Percentiles rank a stretch among this genome's conserved stretches.
phyloP scores from a whole-genome alignment of 225 moss, liverwort and hornwort species.

The Bryoerythrophyllum caledonicum region DNA sequence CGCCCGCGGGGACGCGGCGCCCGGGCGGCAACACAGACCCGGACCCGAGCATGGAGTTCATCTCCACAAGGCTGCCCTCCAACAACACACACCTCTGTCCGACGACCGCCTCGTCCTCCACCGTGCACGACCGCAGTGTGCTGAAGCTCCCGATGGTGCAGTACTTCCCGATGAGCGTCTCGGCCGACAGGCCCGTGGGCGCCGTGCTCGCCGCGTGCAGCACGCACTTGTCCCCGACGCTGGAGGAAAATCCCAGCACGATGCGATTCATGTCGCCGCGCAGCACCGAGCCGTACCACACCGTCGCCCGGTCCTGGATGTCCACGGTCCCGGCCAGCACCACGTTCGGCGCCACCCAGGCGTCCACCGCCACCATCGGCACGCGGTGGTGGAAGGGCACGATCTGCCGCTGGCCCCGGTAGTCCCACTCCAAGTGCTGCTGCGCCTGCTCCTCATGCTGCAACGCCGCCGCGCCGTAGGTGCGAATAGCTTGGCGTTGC shows the following conservation, averaged over 20 bases:
- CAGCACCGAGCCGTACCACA: constrained; percentile 88
- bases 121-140: too few relatives aligned
- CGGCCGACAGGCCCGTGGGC: too few relatives aligned
- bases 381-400: constrained; percentile 64
- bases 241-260: constrained; percentile 78
- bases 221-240: constrained; percentile 83
- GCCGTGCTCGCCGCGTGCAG: too few relatives aligned
- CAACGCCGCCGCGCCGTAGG: constrained; percentile 1
- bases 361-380: constrained; percentile 82
- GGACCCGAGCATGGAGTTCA: too few relatives aligned
- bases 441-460: constrained; percentile 16
- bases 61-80: too few relatives aligned
- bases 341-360: constrained; percentile 85
- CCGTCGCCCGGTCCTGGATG: constrained; percentile 78
- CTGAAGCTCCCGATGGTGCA: too few relatives aligned
- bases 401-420: constrained; percentile 78
- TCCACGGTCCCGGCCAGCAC: constrained; percentile 80
- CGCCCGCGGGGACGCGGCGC: too few relatives aligned
- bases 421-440: constrained; percentile 62
- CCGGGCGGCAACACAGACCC: too few relatives aligned
- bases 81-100: too few relatives aligned
- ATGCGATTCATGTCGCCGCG: constrained; percentile 92
- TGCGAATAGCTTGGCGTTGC: neutral
- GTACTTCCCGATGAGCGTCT: too few relatives aligned
- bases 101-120: too few relatives aligned